Base-by-base conservation (phyloP, 1,284 basidiomycete genomes). In the Takashimella koratensis region DNA sequence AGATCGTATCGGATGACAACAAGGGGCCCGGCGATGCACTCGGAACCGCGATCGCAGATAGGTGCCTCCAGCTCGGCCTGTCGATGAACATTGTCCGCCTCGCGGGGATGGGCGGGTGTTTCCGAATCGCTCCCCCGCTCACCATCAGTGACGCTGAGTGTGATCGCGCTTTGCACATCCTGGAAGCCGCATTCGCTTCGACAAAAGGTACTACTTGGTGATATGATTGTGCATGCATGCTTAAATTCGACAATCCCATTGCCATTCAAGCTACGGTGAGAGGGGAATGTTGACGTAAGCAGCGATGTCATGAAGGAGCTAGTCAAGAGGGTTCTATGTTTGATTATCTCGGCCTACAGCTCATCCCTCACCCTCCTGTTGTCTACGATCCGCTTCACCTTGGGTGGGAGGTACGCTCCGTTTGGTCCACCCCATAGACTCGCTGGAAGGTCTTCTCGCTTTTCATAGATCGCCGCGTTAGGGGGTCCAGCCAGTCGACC, bases 31-130 rank as follows among this genome's bases (percentile, higher is more conserved):
- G 65, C 0, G 76, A 80, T 5, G 75, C 72, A 20, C 63, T 77
- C 30, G 72, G 76, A 43, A 55, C 73, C 26, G 53, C 51, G 19
- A 56, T 67, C 47, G 57, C 65, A 13, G 84, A 82, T 70, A 82
- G 82, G 60, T 90, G 88, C 71, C 79, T 90, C 59, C 86, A 90
- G 68, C 87, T 87, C 71, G 89, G 87, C 13, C 76, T 92, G 77
- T 74, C 90, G 49, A 82, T 89, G 50, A 67, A 67, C 54, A 54
- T 66, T 42, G 68, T 62, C 40, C 64, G 50, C 43, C 60, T 66
- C 41, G 53, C 56, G 39, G 64, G 65, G 25, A 63, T 63, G 62
- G 91, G 55, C 77, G 89, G 68, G 86, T 58, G 58, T 1, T 65
- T 70, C 62, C 60, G 67, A 22, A 64, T 91, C 69, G 85, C 85